phyloP scores from a whole-genome alignment of 2,329 filamentous ascomycete species.

The Ophiocordyceps camponoti-leonardi region DNA sequence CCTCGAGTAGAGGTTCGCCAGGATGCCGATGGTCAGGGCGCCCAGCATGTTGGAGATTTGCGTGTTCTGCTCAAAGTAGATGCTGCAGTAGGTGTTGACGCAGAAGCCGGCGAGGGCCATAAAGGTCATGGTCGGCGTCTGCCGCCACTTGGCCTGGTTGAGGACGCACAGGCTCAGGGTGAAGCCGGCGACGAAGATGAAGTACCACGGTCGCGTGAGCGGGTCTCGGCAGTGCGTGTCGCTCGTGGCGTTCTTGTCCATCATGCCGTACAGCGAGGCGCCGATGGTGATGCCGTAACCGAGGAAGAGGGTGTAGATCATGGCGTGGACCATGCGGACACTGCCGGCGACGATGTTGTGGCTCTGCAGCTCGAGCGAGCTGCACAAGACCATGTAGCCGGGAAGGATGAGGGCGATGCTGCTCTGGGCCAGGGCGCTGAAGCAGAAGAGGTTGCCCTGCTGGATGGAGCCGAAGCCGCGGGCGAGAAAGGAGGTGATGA shows the following conservation, averaged over 20 bases:
- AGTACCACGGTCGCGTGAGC: constrained; percentile 31
- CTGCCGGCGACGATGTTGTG: constrained; percentile 54
- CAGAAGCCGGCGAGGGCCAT: constrained; percentile 61
- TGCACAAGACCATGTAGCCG: constrained; percentile 30
- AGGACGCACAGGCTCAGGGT: constrained; percentile 60
- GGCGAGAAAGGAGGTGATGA: constrained; percentile 51
- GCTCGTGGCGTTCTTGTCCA: constrained; percentile 36
- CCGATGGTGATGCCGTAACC: constrained; percentile 60
- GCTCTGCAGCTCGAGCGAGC: constrained; percentile 49
- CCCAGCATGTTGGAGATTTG: constrained; percentile 66
- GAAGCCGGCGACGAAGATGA: constrained; percentile 61
- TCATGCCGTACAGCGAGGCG: constrained; percentile 45
- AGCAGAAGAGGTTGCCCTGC: constrained; percentile 45
- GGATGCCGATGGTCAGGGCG: constrained; percentile 56
- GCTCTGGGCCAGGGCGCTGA: constrained; percentile 55
- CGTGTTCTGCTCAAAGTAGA: constrained; percentile 49
- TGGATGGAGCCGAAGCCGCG: constrained; percentile 52
- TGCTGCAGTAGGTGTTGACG: constrained; percentile 56
- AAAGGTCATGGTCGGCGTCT: constrained; percentile 57
- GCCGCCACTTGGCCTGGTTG: constrained; percentile 67
- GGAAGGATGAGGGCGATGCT: constrained; percentile 60
- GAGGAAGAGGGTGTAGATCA: constrained; percentile 59
- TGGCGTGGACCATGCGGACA: constrained; percentile 58
- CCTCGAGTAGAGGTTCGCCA: constrained; percentile 65
- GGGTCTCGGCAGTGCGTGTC: constrained; percentile 23